Evolutionary conservation across 2,329 filamentous ascomycete genomes (phyloP).

Genomic region (Paracamarosporium sp.): DNA sequence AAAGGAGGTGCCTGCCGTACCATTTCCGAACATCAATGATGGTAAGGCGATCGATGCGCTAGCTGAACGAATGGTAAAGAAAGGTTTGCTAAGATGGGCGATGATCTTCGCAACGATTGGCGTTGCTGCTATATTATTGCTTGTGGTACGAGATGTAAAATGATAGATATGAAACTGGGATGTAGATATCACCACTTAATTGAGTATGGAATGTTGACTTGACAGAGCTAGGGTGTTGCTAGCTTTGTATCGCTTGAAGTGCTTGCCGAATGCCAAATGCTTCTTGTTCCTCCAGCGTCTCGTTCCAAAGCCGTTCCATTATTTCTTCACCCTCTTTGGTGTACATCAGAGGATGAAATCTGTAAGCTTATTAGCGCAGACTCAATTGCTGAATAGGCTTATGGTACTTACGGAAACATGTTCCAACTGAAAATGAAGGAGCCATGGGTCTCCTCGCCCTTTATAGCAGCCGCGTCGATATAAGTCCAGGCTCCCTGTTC

Average conservation of each 20-base stretch:
- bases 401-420: slow-evolving; percentile 48
- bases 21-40: slow-evolving; percentile 32
- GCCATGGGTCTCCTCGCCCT: slow-evolving; percentile 59
- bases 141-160: not conserved
- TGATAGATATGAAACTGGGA: not conserved
- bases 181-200: not conserved
- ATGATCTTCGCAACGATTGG: slow-evolving; percentile 15
- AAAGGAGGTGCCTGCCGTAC: slow-evolving; percentile 13
- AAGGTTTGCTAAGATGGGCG: slow-evolving; percentile 42
- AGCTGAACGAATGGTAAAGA: slow-evolving; percentile 19
- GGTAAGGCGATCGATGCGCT: slow-evolving; percentile 27
- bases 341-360: slow-evolving; percentile 8
- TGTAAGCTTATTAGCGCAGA: not conserved
- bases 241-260: not conserved
- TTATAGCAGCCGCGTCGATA: slow-evolving; percentile 53
- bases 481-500: slow-evolving; percentile 54
- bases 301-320: slow-evolving; percentile 5
- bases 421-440: slow-evolving; percentile 45
- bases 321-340: slow-evolving; percentile 3
- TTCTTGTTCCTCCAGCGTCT: slow-evolving; percentile 2
- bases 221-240: not conserved
- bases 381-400: not conserved
- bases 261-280: slow-evolving; percentile 4
- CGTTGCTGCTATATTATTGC: not conserved
- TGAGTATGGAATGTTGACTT: not conserved